phyloP scores from a whole-genome alignment of 768 basidiomycete species.

The Amanita exitialis region DNA sequence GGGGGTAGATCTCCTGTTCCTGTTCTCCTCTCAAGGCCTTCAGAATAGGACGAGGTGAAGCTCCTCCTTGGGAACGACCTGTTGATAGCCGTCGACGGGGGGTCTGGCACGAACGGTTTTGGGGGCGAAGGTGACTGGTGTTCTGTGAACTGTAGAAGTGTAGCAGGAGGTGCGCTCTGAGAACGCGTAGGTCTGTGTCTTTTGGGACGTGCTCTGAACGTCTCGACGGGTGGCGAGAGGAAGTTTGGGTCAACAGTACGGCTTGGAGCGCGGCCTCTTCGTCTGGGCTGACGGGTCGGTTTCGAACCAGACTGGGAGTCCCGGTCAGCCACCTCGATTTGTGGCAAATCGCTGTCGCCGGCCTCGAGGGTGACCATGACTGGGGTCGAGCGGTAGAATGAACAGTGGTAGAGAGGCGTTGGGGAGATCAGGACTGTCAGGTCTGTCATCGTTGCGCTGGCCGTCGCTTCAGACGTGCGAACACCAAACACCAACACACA shows the following conservation, averaged over 20 bases:
- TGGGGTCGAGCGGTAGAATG: slow-evolving; percentile 22
- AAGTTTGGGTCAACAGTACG: slow-evolving; percentile 20
- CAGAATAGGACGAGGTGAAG: slow-evolving; percentile 18
- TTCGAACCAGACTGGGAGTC: slow-evolving; percentile 10
- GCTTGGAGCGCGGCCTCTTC: slow-evolving; percentile 7
- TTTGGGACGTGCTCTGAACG: slow-evolving; percentile 27
- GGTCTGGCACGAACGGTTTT: slow-evolving; percentile 6
- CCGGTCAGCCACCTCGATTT: slow-evolving; percentile 9
- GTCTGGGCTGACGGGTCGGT: slow-evolving; percentile 10
- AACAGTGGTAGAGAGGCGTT: slow-evolving; percentile 31
- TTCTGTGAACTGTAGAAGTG: slow-evolving; percentile 6
- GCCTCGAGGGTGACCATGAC: slow-evolving; percentile 35
- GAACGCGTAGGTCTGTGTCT: slow-evolving; percentile 36
- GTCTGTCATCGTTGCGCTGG: slow-evolving; percentile 32
- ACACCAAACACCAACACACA: too few species aligned
- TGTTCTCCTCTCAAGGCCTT: slow-evolving; percentile 17
- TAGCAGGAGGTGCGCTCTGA: slow-evolving; percentile 30
- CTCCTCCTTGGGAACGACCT: slow-evolving; percentile 15
- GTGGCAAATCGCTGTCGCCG: slow-evolving; percentile 8
- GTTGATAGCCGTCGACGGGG: slow-evolving; percentile 4
- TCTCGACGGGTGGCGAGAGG: slow-evolving; percentile 39
- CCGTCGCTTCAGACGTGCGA: too few species aligned
- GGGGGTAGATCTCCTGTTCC: slow-evolving; percentile 37
- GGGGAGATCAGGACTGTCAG: slow-evolving; percentile 43
- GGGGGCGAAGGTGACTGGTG: slow-evolving; percentile 2